Evolutionary conservation across 2,329 filamentous ascomycete genomes (phyloP), one percentile per base, ranked within the genome.

Genomic region (Paecilomyces formosus): DNA sequence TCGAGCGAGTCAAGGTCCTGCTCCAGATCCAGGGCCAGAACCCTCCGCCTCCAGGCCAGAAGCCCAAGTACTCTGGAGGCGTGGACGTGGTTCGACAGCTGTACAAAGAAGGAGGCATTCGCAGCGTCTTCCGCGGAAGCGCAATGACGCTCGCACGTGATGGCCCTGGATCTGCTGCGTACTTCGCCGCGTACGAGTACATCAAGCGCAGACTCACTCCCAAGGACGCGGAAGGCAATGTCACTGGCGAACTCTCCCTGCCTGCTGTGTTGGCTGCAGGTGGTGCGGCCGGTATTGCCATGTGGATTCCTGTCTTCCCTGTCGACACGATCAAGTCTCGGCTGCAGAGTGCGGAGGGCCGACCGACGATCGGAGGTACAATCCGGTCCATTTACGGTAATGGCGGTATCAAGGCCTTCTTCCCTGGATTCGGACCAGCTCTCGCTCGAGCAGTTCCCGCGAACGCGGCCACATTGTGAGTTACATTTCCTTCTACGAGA

Each of bases 221-320:
- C 50, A 85, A 89, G 69, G 91, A 97, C 68, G 86, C 85, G 2
- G 77, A 82, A 18, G 91, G 90, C 24, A 86, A 88, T 70, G 83
- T 89, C 1, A 84, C 81, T 3, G 92, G 92, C 50, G 81, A 94
- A 66, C 78, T 97, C 59, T 93, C 88, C 68, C 80, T 99, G 62
- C 79, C 85, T 1, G 94, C 94, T 11, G 84, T 99, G 58, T 90
- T 92, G 67, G 84, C 85, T 28, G 94, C 94, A 1, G 94, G 94
- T 67, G 94, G 90, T 62, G 89, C 88, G 3, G 94, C 94, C 0
- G 94, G 94, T 70, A 85, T 99, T 26, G 94, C 94, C 62, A 99
- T 99, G 94, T 99, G 94, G 94, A 94, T 97, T 65, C 92, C 94
- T 57, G 92, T 99, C 50, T 99, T 99, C 84, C 94, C 94, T 22